Percentiles rank a stretch among this genome's conserved stretches.
Evolutionary conservation across 2,329 filamentous ascomycete genomes (phyloP).

Genomic region (Zasmidium cellare): DNA sequence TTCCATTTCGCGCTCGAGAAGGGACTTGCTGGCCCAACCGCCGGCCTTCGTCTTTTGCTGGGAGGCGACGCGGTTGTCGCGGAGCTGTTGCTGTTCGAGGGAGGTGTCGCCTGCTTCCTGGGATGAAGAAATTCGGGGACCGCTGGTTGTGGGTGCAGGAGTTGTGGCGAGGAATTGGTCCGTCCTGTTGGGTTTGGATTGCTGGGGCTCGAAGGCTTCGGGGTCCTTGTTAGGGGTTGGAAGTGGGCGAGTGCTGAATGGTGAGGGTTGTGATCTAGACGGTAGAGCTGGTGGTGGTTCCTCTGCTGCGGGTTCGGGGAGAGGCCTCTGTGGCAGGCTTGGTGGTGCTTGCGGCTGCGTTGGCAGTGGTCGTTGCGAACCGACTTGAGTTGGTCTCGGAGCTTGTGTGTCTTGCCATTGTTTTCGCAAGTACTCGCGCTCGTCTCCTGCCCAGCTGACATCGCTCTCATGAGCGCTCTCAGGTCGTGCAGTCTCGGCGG

Average conservation of each 20-base stretch:
- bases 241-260: conserved; percentile 26
- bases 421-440: conserved; percentile 63
- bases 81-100: conserved; percentile 56
- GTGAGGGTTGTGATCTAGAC: conserved; percentile 51
- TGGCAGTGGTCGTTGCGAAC: conserved; percentile 36
- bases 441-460: conserved; percentile 66
- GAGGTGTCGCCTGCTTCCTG: conserved; percentile 50
- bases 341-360: conserved; percentile 17
- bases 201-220: conserved; percentile 24
- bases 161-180: conserved; percentile 60
- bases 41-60: conserved; percentile 63
- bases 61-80: conserved; percentile 59
- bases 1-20: conserved; percentile 80
- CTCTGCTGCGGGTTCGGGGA: conserved; percentile 23
- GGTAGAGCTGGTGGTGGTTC: conserved; percentile 29
- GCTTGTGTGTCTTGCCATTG: conserved; percentile 51
- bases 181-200: conserved; percentile 48
- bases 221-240: conserved; percentile 23
- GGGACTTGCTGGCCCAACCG: conserved; percentile 66
- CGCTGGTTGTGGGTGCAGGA: conserved; percentile 51
- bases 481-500: conserved; percentile 26
- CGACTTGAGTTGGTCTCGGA: conserved; percentile 37
- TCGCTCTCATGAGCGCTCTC: conserved; percentile 49
- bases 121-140: conserved; percentile 35
- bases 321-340: conserved; percentile 20